A percentile compares a stretch with the other conserved stretches of the same genome.
Evolutionary conservation across 495 filamentous ascomycete genomes (phyloP).

Genomic region (Hypoxylon intermedium): DNA sequence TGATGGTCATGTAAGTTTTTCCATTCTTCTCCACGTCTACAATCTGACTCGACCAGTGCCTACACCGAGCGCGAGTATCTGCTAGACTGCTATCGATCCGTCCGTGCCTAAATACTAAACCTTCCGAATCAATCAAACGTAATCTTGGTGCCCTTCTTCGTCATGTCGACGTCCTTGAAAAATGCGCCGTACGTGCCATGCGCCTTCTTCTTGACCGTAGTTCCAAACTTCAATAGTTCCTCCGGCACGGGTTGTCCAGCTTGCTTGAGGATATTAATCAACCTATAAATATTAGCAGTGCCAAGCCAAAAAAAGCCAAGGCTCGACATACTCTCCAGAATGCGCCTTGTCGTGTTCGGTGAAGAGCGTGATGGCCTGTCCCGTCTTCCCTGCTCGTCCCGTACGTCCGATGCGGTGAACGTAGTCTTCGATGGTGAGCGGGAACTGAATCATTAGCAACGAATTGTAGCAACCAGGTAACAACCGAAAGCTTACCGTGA

Average conservation of each 20-base stretch:
- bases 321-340: slow-evolving; percentile 76
- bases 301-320: no score
- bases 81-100: slow-evolving; percentile 53
- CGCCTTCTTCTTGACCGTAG: slow-evolving; percentile 98
- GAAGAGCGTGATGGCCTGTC: slow-evolving; percentile 91
- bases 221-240: slow-evolving; percentile 87
- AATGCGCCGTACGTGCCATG: slow-evolving; percentile 93
- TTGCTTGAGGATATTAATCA: slow-evolving; percentile 90
- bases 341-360: slow-evolving; percentile 91
- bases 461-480: no score
- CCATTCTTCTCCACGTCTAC: slow-evolving; percentile 7
- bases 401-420: slow-evolving; percentile 97
- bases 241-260: slow-evolving; percentile 90
- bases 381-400: slow-evolving; percentile 87
- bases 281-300: slow-evolving; percentile 40
- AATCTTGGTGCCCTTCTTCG: slow-evolving; percentile 89
- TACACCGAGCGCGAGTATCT: slow-evolving; percentile 68
- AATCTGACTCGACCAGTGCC: slow-evolving; percentile 51
- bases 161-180: slow-evolving; percentile 80
- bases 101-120: slow-evolving; percentile 19
- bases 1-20: slow-evolving; percentile 65
- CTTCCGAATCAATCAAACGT: slow-evolving; percentile 69
- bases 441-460: slow-evolving; percentile 48
- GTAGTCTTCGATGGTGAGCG: slow-evolving; percentile 86
- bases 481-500: slow-evolving; percentile 59